These are phyloP conservation scores for Phalaenopsis equestris DNA, from an alignment of 106 monocot species.

Conservation along the genomic window DNA sequence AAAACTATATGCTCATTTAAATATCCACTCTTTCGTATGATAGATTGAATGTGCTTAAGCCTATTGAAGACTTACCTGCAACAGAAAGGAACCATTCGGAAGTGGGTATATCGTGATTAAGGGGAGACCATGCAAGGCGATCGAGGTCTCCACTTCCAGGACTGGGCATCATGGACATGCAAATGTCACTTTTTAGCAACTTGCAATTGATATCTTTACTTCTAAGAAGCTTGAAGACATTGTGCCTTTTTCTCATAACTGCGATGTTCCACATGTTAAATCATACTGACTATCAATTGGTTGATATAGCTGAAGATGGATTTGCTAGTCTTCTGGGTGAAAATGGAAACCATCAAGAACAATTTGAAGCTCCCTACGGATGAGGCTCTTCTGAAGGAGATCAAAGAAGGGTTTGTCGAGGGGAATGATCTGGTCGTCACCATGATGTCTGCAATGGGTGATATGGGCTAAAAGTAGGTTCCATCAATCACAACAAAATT, in stretches of 20 bases:
- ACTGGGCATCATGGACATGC: slow-evolving; percentile 70
- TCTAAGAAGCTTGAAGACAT: slow-evolving; percentile 64
- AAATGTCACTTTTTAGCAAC: slow-evolving; percentile 47
- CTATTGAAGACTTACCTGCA: too few species aligned
- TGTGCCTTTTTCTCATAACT: slow-evolving; percentile 65
- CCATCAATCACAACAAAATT: too few species aligned
- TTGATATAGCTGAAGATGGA: slow-evolving; percentile 68
- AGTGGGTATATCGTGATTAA: too few species aligned
- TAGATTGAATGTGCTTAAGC: too few species aligned
- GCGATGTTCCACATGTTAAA: slow-evolving; percentile 52
- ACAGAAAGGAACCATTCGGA: too few species aligned
- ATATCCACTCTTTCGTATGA: too few species aligned
- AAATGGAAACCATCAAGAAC: slow-evolving; percentile 8
- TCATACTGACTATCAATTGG: slow-evolving; percentile 58
- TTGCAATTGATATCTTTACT: slow-evolving; percentile 52
- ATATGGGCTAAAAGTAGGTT: too few species aligned
- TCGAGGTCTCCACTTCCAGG: slow-evolving; percentile 69
- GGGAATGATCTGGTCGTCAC: too few species aligned
- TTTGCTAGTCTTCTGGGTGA: slow-evolving; percentile 34
- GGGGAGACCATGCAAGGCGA: slow-evolving; percentile 20
- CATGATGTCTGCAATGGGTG: too few species aligned
- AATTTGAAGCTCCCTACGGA: slow-evolving; percentile 7
- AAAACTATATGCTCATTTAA: too few species aligned
- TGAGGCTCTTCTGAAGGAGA: background rate
- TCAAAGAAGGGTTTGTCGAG: background rate